Conservation (phyloP, 345 rosid species). For the Rhizophora apiculata region DNA sequence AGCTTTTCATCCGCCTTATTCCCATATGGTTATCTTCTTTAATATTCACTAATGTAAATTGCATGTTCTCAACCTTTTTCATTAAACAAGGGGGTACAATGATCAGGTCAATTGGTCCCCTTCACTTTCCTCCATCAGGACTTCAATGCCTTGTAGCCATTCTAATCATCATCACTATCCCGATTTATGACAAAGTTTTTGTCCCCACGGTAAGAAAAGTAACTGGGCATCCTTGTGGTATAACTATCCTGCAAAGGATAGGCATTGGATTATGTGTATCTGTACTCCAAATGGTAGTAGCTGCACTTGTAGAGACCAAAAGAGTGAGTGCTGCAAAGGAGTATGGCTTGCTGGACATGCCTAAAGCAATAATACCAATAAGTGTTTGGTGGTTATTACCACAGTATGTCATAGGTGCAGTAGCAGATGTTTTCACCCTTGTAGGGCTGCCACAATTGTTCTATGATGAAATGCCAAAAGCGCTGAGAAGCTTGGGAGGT, state of each 20-base stretch:
- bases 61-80: slow-evolving; percentile 45
- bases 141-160: slow-evolving; percentile 59
- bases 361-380: slow-evolving; percentile 59
- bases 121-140: slow-evolving; percentile 69
- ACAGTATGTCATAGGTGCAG: slow-evolving; percentile 55
- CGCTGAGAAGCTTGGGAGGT: slow-evolving; percentile 83
- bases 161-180: slow-evolving; percentile 56
- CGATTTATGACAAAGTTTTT: slow-evolving; percentile 57
- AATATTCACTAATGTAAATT: slow-evolving; percentile 44
- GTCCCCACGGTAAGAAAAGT: slow-evolving; percentile 55
- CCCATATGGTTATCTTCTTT: slow-evolving; percentile 78
- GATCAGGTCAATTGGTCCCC: slow-evolving; percentile 54
- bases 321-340: slow-evolving; percentile 35
- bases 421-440: slow-evolving; percentile 59
- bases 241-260: slow-evolving; percentile 73
- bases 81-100: slow-evolving; percentile 77
- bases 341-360: slow-evolving; percentile 50
- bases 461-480: slow-evolving; percentile 81
- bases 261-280: slow-evolving; percentile 74
- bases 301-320: slow-evolving; percentile 25
- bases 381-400: slow-evolving; percentile 81
- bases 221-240: slow-evolving; percentile 65
- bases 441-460: slow-evolving; percentile 81
- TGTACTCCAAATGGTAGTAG: slow-evolving; percentile 47
- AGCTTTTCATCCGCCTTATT: slow-evolving; percentile 59